Base-by-base conservation (phyloP, 495 filamentous ascomycete genomes). In the Amorphotheca resinae region DNA sequence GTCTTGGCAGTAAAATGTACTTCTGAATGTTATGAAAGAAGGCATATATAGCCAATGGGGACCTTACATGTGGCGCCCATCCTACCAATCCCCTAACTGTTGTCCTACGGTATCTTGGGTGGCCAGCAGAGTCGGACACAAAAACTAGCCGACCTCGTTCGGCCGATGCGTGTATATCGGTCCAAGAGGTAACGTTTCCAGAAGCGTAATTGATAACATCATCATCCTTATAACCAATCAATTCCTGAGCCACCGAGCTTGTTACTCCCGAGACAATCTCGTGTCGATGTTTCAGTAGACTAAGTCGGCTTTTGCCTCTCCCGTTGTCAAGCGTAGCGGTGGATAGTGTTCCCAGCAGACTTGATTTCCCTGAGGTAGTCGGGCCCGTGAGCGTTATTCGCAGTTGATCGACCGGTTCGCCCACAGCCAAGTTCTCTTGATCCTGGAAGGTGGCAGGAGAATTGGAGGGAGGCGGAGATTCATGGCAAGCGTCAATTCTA, bases 301-400 rank as follows among this genome's bases (percentile, higher is more conserved):
- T 86, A 28, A 95, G 69, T 48, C 91, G 69, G 53, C 84, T 89
- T 53, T 84, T 87, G 0, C 91, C 91, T 41, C 87, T 70, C 3
- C 89, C 91, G 62, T 98, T 95, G 54, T 98, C 91, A 9, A 93
- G 66, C 8, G 81, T 79, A 2, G 84, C 85, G 3, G 84, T 91
- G 0, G 86, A 87, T 38, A 98, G 63, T 2, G 84, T 89, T 1
- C 93, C 91, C 12, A 98, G 57, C 18, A 98, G 67, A 11, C 84
- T 93, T 0, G 89, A 93, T 59, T 98, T 98, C 8, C 91, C 91
- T 12, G 85, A 88, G n/a, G 80, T 83, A 16, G 86, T 95, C 9
- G 87, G 79, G 1, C 91, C 91, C 1, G 86, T 84, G 22, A 98
- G 68, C 9, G 89, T 93, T 28, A 98, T 68, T n/a, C 91, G 80